A percentile compares a stretch with the other conserved stretches of the same genome.
Evolutionary conservation across 108 stramenopile species (phyloP).

Genomic region (Discostella pseudostelligera): DNA sequence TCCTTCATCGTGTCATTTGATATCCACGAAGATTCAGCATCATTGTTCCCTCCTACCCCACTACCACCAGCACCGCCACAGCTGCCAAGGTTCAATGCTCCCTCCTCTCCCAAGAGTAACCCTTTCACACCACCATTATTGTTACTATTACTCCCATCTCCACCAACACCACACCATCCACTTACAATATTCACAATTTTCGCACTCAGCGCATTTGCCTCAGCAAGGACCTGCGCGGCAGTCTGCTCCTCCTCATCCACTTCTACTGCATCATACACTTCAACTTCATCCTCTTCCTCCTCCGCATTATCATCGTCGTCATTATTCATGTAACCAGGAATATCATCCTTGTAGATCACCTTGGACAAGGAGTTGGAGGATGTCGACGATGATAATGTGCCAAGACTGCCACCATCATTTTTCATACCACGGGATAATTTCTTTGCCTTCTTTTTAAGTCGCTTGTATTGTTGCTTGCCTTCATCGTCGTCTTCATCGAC

Average conservation of each 20-base stretch:
- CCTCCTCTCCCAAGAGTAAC: constrained; percentile 45
- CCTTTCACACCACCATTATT: constrained; percentile 12
- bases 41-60: background rate
- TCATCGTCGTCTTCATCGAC: background rate
- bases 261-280: constrained; percentile 26
- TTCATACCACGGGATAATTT: constrained; percentile 4
- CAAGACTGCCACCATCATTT: background rate
- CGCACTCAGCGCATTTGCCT: constrained; percentile 68
- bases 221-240: constrained; percentile 57
- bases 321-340: constrained; percentile 3
- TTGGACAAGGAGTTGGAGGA: constrained; percentile 3
- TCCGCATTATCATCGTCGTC: constrained; percentile 44
- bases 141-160: background rate
- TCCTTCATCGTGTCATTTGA: constrained; percentile 55
- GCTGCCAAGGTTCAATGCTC: constrained; percentile 56
- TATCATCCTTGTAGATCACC: constrained; percentile 24
- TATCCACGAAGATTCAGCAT: constrained; percentile 55
- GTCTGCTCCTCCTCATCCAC: constrained; percentile 59
- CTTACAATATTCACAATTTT: constrained; percentile 63
- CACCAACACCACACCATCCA: constrained; percentile 46
- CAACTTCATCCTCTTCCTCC: constrained; percentile 49
- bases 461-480: constrained; percentile 18
- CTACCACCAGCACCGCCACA: constrained; percentile 10
- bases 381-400: constrained; percentile 14
- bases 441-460: constrained; percentile 34